Evolutionary conservation across 345 rosid genomes (phyloP).

Genomic region (Noccaea bulbosa): DNA sequence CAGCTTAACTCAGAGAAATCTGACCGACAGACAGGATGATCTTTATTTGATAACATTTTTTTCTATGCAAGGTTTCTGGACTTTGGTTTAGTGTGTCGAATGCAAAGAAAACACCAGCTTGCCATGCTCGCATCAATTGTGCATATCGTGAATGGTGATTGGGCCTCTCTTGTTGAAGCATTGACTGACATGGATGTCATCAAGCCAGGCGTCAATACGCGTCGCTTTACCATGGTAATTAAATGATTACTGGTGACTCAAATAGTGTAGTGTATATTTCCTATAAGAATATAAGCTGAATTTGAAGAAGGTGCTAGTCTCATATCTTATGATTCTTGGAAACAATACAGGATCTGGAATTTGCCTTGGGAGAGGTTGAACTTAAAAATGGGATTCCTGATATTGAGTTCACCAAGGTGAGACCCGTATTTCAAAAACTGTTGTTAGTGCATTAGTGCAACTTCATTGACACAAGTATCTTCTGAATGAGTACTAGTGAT

Average conservation of each 20-base stretch:
- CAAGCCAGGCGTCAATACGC: conserved; percentile 73
- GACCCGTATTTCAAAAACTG: conserved; percentile 34
- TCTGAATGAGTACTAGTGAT: conserved; percentile 7
- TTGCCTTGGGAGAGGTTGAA: conserved; percentile 80
- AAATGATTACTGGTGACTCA: conserved; percentile 4
- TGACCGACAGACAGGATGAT: conserved; percentile 31
- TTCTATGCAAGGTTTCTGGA: conserved; percentile 75
- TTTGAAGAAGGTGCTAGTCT: conserved; percentile 17
- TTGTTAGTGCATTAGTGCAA: conserved; percentile 27
- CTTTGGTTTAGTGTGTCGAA: conserved; percentile 90
- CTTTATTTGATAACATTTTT: conserved; percentile 19
- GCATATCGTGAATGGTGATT: conserved; percentile 92
- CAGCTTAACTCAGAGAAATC: conserved; percentile 20
- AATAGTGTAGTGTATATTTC: conserved; percentile 6
- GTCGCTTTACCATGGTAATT: conserved; percentile 74
- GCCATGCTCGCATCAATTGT: conserved; percentile 96
- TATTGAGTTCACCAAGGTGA: conserved; percentile 92
- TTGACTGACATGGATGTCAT: conserved; percentile 93
- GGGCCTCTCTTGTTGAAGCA: conserved; percentile 77
- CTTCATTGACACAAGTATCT: conserved; percentile 20
- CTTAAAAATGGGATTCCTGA: conserved; percentile 85
- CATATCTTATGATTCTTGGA: conserved; percentile 29
- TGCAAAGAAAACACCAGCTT: conserved; percentile 88
- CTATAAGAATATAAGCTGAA: background rate
- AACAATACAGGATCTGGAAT: conserved; percentile 79